phyloP scores from a whole-genome alignment of 2,329 filamentous ascomycete genomes.

The Pseudogymnoascus sp. region DNA sequence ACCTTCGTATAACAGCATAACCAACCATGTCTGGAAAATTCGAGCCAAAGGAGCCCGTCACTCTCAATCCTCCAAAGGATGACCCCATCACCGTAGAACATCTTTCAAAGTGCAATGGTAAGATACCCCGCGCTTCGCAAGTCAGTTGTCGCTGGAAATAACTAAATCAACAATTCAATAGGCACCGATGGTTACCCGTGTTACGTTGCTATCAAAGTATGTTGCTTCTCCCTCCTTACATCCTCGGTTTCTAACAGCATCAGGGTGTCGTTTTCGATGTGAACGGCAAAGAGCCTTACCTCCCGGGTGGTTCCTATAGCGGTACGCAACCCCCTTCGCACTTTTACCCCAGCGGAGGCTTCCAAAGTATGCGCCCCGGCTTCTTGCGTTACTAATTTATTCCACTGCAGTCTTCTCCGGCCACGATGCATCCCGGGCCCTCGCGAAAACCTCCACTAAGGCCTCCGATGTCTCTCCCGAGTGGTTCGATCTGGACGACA shows the following conservation, averaged over 20 bases:
- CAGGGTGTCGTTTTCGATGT: constrained; percentile 94
- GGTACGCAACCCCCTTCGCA: constrained; percentile 44
- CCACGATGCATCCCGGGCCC: constrained; percentile 87
- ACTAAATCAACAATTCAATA: constrained; percentile 27
- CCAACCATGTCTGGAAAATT: constrained; percentile 54
- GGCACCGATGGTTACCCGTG: constrained; percentile 55
- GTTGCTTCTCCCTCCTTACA: background rate
- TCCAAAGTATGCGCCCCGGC: background rate
- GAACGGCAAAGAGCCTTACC: constrained; percentile 78
- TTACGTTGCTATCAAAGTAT: constrained; percentile 63
- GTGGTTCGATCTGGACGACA: constrained; percentile 74
- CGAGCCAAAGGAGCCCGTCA: constrained; percentile 67
- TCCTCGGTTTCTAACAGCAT: constrained; percentile 11
- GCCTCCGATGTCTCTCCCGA: constrained; percentile 72
- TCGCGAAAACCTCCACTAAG: constrained; percentile 81
- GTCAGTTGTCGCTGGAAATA: background rate
- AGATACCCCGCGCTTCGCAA: constrained; percentile 24
- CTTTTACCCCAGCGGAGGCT: background rate
- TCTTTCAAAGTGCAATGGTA: constrained; percentile 76
- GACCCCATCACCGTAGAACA: constrained; percentile 77
- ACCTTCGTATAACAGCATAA: constrained; percentile 1
- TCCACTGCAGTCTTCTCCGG: constrained; percentile 71
- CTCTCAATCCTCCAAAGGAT: constrained; percentile 75
- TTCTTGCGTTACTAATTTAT: background rate
- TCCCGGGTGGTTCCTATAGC: constrained; percentile 72